Conservation (phyloP, 2,329 filamentous ascomycete genomes). For the Colletotrichum gloeosporioides region DNA sequence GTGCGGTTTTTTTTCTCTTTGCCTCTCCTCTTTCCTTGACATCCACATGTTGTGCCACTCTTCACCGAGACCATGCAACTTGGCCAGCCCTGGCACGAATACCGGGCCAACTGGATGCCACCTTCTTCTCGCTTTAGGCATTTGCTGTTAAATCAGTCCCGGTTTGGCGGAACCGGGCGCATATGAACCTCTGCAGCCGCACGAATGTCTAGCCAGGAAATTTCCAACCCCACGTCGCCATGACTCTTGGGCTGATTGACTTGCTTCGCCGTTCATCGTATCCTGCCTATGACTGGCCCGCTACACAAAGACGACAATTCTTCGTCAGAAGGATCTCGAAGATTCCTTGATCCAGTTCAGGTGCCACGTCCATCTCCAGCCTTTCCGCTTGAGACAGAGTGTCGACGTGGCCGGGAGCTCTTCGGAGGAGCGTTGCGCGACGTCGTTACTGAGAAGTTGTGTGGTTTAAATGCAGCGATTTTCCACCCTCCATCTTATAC, state of each 20-base stretch:
- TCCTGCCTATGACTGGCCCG: neutral
- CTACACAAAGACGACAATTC: neutral
- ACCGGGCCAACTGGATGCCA: slow-evolving; percentile 2
- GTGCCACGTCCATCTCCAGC: neutral
- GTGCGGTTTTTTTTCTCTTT: neutral
- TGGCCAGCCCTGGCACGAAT: neutral
- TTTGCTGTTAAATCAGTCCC: neutral
- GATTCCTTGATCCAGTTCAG: neutral
- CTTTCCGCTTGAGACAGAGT: neutral
- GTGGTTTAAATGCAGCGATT: neutral
- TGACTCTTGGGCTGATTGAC: neutral
- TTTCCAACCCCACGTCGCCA: neutral
- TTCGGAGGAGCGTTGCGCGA: neutral
- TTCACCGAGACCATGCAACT: neutral
- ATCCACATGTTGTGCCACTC: neutral
- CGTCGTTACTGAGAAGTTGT: neutral
- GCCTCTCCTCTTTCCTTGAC: neutral
- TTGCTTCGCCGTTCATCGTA: neutral
- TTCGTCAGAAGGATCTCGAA: neutral
- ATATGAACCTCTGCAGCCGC: slow-evolving; percentile 3
- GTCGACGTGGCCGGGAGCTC: neutral
- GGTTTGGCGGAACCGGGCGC: neutral
- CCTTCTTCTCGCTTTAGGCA: neutral
- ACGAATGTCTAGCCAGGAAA: slow-evolving; percentile 14
- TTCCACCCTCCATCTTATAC: neutral